A percentile compares a stretch with the other conserved stretches of the same genome.
Conservation (phyloP, 148 eudicot species). For the Beta vulgaris region DNA sequence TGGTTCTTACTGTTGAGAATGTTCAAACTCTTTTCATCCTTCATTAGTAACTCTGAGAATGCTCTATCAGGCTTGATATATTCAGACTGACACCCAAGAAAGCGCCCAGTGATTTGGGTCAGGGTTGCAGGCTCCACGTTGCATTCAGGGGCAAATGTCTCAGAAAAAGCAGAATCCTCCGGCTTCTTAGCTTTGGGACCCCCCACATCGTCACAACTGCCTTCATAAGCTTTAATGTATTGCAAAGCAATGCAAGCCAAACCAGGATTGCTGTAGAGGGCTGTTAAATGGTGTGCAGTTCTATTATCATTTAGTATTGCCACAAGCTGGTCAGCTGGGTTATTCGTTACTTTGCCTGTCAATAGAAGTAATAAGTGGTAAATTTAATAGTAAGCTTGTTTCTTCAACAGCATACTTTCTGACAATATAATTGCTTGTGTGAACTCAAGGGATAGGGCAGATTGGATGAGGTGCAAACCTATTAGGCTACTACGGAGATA, state of each 20-base stretch:
- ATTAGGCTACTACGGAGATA: neutral
- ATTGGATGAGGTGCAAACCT: neutral
- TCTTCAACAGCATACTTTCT: neutral
- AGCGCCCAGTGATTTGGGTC: constrained; percentile 74
- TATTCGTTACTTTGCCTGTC: constrained; percentile 68
- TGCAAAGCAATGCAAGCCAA: constrained; percentile 88
- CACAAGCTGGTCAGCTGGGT: constrained; percentile 90
- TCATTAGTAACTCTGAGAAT: constrained; percentile 62
- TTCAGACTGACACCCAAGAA: constrained; percentile 80
- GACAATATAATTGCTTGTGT: neutral
- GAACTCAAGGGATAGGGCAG: neutral
- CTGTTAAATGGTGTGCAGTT: constrained; percentile 55
- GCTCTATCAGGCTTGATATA: constrained; percentile 59
- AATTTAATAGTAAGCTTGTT: neutral
- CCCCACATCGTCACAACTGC: constrained; percentile 65
- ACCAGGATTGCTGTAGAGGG: constrained; percentile 72
- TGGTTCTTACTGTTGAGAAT: constrained; percentile 73
- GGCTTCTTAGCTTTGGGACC: constrained; percentile 71
- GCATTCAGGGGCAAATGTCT: constrained; percentile 80
- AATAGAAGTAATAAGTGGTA: neutral
- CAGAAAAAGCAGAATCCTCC: constrained; percentile 57
- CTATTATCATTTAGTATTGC: constrained; percentile 57
- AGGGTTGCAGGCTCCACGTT: constrained; percentile 56
- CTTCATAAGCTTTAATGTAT: constrained; percentile 83
- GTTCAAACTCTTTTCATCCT: constrained; percentile 56